phyloP scores from a whole-genome alignment of 768 basidiomycete species.

The Suillus sp. region DNA sequence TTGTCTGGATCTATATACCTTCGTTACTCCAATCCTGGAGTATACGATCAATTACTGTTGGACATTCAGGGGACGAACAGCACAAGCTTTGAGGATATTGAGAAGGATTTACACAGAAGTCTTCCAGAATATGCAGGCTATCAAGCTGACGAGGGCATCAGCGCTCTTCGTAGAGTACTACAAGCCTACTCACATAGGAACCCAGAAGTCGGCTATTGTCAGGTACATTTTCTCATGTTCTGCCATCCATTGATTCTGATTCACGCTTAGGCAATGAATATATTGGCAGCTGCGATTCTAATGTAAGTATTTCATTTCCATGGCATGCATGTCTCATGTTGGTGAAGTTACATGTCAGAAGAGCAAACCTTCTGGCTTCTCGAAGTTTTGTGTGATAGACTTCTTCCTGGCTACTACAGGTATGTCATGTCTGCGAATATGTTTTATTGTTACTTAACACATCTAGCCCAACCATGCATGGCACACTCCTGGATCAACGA shows the following conservation, averaged over 20 bases:
- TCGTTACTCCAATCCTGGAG: conserved; percentile 83
- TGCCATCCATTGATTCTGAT: conserved; percentile 7
- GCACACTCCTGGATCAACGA: conserved; percentile 96
- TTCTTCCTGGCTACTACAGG: conserved; percentile 98
- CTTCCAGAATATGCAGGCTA: conserved; percentile 97
- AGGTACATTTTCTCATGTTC: conserved; percentile 46
- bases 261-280: conserved; percentile 85
- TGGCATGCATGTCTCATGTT: conserved; percentile 15
- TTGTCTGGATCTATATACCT: conserved; percentile 92
- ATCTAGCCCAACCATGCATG: conserved; percentile 93
- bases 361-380: conserved; percentile 98
- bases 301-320: conserved; percentile 54
- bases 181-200: conserved; percentile 97
- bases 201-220: conserved; percentile 93
- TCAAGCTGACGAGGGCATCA: conserved; percentile 86
- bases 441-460: conserved; percentile 8
- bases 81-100: conserved; percentile 96
- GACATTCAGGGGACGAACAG: conserved; percentile 78
- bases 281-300: conserved; percentile 91
- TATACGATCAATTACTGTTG: conserved; percentile 73
- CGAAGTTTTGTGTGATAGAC: conserved; percentile 90
- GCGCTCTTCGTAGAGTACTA: conserved; percentile 81
- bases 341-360: conserved; percentile 91
- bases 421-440: conserved; percentile 36
- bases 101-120: conserved; percentile 96